Conservation (phyloP, 2,329 filamentous ascomycete genomes). For the Ophiocordyceps australis region DNA sequence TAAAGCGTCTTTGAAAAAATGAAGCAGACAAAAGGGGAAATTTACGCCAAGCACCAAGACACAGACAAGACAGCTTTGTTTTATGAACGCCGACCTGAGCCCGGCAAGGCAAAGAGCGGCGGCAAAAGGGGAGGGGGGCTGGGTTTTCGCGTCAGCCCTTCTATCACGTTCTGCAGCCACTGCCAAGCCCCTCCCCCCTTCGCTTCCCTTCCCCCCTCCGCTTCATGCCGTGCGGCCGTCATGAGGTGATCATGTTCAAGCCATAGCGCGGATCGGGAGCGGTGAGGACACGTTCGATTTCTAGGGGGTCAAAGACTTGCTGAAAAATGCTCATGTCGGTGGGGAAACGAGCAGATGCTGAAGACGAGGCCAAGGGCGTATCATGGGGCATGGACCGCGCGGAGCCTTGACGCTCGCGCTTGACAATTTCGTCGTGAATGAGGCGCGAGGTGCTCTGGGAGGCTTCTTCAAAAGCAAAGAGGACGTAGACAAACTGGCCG, state of each 20-base stretch:
- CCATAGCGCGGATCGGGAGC: constrained; percentile 35
- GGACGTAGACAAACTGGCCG: constrained; percentile 41
- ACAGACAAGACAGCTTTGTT: too few species aligned
- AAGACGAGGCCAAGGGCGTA: constrained; percentile 10
- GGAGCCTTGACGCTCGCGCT: constrained; percentile 22
- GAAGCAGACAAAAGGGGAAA: too few species aligned
- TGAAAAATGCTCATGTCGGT: constrained; percentile 35
- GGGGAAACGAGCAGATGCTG: constrained; percentile 11
- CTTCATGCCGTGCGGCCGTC: constrained; percentile 2
- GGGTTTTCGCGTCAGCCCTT: too few species aligned
- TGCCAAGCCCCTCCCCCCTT: neutral
- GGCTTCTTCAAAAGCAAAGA: constrained; percentile 46
- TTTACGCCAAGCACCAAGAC: too few species aligned
- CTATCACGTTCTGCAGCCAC: too few species aligned
- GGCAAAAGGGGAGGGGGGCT: too few species aligned
- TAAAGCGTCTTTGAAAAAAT: too few species aligned
- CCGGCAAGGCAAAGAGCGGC: too few species aligned
- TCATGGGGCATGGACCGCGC: constrained; percentile 13
- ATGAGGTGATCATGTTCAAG: constrained; percentile 30
- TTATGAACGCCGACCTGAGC: too few species aligned
- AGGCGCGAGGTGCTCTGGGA: constrained; percentile 31
- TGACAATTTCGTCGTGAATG: constrained; percentile 35
- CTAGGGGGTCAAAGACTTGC: constrained; percentile 28
- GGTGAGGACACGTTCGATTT: constrained; percentile 29
- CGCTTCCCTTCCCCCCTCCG: neutral